phyloP scores from a whole-genome alignment of 2,329 filamentous ascomycete genomes.

The Macrophomina tecta region DNA sequence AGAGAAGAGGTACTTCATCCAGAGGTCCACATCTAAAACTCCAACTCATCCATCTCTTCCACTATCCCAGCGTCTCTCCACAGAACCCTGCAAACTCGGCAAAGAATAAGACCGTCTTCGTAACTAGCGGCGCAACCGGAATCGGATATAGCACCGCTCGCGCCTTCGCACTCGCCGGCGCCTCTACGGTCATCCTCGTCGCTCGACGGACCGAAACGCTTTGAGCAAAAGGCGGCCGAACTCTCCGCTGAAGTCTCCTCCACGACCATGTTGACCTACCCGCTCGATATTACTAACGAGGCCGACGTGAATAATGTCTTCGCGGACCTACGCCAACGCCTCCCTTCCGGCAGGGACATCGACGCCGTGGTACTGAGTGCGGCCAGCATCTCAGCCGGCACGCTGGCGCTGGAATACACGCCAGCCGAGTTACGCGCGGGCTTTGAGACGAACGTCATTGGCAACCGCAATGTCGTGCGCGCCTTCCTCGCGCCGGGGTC shows the following conservation, averaged over 20 bases:
- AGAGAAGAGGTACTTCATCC: background rate
- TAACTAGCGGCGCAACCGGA: conserved; percentile 39
- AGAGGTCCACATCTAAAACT: background rate
- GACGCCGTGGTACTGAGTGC: conserved; percentile 29
- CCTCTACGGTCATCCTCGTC: conserved; percentile 47
- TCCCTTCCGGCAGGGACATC: conserved; percentile 20
- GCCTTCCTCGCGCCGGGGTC: conserved; percentile 16
- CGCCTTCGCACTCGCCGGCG: conserved; percentile 47
- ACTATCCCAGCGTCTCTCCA: conserved; percentile 38
- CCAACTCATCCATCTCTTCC: background rate
- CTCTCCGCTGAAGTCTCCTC: conserved; percentile 15
- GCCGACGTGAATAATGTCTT: conserved; percentile 16
- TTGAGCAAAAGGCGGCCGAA: conserved; percentile 34
- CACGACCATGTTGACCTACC: conserved; percentile 9
- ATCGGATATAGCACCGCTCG: conserved; percentile 36
- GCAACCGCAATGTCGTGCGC: conserved; percentile 30
- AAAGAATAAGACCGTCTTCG: conserved; percentile 37
- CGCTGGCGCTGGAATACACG: conserved; percentile 2
- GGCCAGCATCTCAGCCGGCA: background rate
- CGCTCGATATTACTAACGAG: conserved; percentile 25
- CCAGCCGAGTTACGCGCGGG: conserved; percentile 27
- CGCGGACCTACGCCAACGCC: conserved; percentile 11
- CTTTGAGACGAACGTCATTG: conserved; percentile 29
- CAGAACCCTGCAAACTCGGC: conserved; percentile 35
- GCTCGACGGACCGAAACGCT: conserved; percentile 46